A percentile compares a stretch with the other conserved stretches of the same genome.
phyloP scores from a whole-genome alignment of 331 rosid species.

The Rosa hybrid region DNA sequence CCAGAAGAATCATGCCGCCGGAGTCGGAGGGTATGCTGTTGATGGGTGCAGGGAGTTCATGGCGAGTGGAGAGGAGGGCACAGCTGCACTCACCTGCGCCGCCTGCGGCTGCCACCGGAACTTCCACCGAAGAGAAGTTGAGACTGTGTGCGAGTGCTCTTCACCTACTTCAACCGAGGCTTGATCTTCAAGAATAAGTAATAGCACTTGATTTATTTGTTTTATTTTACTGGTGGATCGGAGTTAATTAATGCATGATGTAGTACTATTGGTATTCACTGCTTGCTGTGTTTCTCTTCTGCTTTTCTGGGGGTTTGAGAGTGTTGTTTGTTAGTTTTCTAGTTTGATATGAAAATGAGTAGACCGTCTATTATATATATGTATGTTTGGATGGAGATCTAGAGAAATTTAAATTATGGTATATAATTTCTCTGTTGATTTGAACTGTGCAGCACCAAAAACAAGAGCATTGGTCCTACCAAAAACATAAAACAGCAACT shows the following conservation, averaged over 20 bases:
- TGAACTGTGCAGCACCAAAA: constrained; percentile 6
- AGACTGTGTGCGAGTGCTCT: constrained; percentile 59
- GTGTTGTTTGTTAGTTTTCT: constrained; percentile 34
- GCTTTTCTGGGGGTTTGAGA: constrained; percentile 28
- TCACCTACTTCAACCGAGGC: constrained; percentile 60
- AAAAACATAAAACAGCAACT: constrained; percentile 5
- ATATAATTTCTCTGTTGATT: background rate
- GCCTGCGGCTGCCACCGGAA: constrained; percentile 94
- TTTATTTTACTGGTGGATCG: background rate
- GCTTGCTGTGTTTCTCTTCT: background rate
- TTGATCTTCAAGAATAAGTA: background rate
- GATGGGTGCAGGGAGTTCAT: constrained; percentile 97
- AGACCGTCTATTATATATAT: constrained; percentile 14
- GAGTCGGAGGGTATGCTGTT: constrained; percentile 87
- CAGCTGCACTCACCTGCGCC: constrained; percentile 80
- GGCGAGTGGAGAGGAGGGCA: constrained; percentile 79
- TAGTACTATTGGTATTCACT: background rate
- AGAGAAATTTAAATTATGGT: background rate
- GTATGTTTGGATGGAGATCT: background rate
- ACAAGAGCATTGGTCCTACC: constrained; percentile 13
- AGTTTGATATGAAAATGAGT: constrained; percentile 12
- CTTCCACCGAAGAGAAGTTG: constrained; percentile 79
- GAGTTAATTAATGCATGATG: background rate
- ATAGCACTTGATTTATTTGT: background rate
- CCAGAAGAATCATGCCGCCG: constrained; percentile 96